Percentiles rank a stretch among this genome's conserved stretches.
Conservation (phyloP, 331 rosid species). For the Rhamnella rubrinervis region DNA sequence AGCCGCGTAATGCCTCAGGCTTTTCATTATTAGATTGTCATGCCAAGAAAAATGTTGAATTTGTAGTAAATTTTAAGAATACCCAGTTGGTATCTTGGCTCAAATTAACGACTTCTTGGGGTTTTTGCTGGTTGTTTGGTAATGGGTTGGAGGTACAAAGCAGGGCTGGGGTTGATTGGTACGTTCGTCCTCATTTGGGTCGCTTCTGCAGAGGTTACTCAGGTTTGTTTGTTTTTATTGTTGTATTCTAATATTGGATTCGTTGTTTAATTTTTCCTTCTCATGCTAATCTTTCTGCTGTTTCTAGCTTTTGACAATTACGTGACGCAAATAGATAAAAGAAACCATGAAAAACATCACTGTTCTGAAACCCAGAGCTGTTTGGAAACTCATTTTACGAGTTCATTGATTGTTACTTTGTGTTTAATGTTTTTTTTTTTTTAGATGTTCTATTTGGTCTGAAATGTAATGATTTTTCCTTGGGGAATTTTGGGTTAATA, state of each 20-base stretch:
- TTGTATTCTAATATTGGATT: not conserved
- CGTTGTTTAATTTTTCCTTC: not conserved
- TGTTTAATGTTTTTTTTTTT: too few relatives aligned
- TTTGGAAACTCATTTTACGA: not conserved
- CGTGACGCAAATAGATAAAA: not conserved
- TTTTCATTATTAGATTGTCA: not conserved
- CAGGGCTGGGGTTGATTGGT: conserved; percentile 61
- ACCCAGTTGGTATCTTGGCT: conserved; percentile 4
- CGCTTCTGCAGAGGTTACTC: conserved; percentile 72
- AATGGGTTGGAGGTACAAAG: conserved; percentile 62
- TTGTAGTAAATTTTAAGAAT: conserved; percentile 13
- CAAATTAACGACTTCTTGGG: not conserved
- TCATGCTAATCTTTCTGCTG: not conserved
- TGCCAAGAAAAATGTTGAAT: conserved; percentile 11
- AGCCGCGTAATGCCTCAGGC: not conserved
- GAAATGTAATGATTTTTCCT: too few relatives aligned
- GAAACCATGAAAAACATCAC: not conserved
- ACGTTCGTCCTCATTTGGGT: conserved; percentile 67
- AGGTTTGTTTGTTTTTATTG: conserved; percentile 35
- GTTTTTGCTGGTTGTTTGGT: not conserved
- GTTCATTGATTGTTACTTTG: not conserved
- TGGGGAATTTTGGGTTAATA: not conserved
- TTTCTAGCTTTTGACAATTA: not conserved
- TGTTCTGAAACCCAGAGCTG: not conserved
- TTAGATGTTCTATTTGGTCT: too few relatives aligned